Conservation (phyloP, 805 yeast species). For the Lipomyces mesembrius region DNA sequence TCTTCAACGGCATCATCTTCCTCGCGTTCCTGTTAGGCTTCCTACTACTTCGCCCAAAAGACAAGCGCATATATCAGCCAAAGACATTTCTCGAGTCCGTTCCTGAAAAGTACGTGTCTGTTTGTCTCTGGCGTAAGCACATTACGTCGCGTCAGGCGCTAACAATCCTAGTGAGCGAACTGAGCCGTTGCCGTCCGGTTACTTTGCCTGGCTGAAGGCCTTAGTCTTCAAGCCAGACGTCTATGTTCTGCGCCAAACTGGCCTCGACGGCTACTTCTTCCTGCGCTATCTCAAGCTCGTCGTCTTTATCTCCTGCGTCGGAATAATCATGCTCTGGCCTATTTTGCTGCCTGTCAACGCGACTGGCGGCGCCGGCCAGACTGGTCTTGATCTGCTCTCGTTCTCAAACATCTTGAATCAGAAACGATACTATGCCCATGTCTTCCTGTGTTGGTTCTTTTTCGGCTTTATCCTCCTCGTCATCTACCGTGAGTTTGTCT, state of each 20-base stretch:
- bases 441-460: conserved; percentile 76
- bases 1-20: conserved; percentile 69
- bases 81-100: conserved; percentile 68
- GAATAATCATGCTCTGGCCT: conserved; percentile 61
- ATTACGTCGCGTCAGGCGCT: neutral
- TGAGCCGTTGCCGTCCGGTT: conserved; percentile 70
- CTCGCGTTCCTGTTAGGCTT: conserved; percentile 65
- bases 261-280: conserved; percentile 93
- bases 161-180: conserved; percentile 52
- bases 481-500: conserved; percentile 80
- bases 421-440: conserved; percentile 83
- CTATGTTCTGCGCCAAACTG: conserved; percentile 82
- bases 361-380: conserved; percentile 56
- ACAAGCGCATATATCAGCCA: conserved; percentile 81
- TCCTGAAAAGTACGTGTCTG: conserved; percentile 40
- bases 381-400: conserved; percentile 76
- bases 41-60: conserved; percentile 64
- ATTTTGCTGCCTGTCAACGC: conserved; percentile 86
- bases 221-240: conserved; percentile 69
- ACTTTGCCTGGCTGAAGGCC: conserved; percentile 70
- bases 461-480: conserved; percentile 72
- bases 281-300: conserved; percentile 72
- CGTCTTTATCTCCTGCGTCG: conserved; percentile 58
- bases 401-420: conserved; percentile 72
- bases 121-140: neutral